These are phyloP conservation scores for Phialocephala subalpina DNA, from an alignment of 2,329 filamentous ascomycete genomes.

Conservation along the genomic window DNA sequence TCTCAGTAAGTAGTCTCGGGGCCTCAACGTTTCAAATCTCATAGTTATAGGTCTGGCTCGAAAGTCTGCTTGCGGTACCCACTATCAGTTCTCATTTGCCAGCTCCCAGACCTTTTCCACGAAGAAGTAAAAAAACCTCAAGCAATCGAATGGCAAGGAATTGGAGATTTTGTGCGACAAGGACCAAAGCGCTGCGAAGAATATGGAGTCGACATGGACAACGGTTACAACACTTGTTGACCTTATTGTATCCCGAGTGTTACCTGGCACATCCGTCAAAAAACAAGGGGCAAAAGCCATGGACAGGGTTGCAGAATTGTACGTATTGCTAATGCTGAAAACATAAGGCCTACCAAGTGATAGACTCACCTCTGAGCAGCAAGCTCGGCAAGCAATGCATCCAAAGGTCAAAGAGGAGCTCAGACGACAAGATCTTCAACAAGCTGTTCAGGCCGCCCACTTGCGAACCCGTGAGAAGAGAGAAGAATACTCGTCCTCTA, in stretches of 20 bases:
- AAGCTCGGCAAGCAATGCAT: neutral
- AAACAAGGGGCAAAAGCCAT: neutral
- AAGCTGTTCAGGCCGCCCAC: neutral
- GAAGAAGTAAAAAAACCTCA: neutral
- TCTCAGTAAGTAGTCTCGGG: neutral
- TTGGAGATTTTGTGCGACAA: neutral
- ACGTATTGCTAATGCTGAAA: neutral
- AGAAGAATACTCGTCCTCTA: too few relatives aligned
- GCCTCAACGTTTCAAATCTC: too few relatives aligned
- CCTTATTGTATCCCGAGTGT: neutral
- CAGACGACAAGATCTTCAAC: neutral
- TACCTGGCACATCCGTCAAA: neutral
- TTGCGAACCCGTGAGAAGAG: neutral
- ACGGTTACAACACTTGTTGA: neutral
- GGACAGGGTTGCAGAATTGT: neutral
- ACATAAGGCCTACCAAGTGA: neutral
- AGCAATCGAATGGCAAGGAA: neutral
- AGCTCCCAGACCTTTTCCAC: neutral
- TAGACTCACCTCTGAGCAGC: neutral
- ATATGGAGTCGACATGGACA: neutral
- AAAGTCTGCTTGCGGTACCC: neutral
- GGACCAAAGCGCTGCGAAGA: neutral
- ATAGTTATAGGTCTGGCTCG: too few relatives aligned
- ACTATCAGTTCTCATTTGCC: neutral
- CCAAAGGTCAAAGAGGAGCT: neutral